Evolutionary conservation across 768 basidiomycete species (phyloP).

Genomic region (Naematelia aurantialba): DNA sequence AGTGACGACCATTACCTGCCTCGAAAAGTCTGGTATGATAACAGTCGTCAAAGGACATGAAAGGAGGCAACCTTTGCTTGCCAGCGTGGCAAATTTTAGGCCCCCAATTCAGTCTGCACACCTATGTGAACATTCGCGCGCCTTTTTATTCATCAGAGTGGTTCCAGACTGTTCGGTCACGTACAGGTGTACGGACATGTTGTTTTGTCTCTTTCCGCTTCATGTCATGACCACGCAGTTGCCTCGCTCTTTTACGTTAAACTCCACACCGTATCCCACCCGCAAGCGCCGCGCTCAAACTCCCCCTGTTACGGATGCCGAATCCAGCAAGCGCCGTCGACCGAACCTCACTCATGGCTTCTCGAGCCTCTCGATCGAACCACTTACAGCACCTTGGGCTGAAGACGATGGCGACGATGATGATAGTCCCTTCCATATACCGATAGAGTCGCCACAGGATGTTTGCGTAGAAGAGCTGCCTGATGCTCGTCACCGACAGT

Average conservation of each 20-base stretch:
- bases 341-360: slow-evolving; percentile 39
- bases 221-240: background rate
- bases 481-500: background rate
- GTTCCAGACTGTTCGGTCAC: background rate
- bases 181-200: background rate
- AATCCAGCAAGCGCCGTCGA: slow-evolving; percentile 26
- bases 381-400: background rate
- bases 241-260: background rate
- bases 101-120: background rate
- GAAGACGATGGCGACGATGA: slow-evolving; percentile 1
- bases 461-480: slow-evolving; percentile 10
- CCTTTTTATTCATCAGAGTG: background rate
- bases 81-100: too few species aligned
- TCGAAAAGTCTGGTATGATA: too few species aligned
- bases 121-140: background rate
- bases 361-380: slow-evolving; percentile 21
- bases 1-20: slow-evolving; percentile 21
- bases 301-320: slow-evolving; percentile 1
- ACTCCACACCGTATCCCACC: background rate
- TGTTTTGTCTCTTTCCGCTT: background rate
- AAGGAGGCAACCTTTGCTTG: too few species aligned
- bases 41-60: too few species aligned
- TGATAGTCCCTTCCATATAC: slow-evolving; percentile 1
- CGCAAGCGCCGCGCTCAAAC: slow-evolving; percentile 11
- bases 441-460: background rate